Evolutionary conservation across 2,329 filamentous ascomycete genomes (phyloP).

Genomic region (Lecanoromycetidae sp.): DNA sequence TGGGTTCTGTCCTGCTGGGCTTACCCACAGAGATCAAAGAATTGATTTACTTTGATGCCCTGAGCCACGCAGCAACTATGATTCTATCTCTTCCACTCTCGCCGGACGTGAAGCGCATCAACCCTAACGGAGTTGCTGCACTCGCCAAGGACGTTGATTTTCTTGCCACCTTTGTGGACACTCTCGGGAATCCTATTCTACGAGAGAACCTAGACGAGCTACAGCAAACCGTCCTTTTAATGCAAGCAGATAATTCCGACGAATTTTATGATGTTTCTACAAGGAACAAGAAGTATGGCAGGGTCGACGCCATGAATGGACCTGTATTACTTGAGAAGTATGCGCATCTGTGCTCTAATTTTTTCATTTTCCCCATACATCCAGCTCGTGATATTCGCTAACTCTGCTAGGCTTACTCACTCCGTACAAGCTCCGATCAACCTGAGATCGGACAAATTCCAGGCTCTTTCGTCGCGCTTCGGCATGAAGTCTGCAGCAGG

Average conservation of each 20-base stretch:
- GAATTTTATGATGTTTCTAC: slow-evolving; percentile 91
- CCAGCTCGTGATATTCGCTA: not conserved
- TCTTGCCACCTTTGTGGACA: slow-evolving; percentile 73
- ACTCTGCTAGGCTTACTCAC: slow-evolving; percentile 47
- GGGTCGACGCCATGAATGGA: slow-evolving; percentile 83
- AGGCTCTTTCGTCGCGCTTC: slow-evolving; percentile 63
- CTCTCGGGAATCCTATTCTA: slow-evolving; percentile 76
- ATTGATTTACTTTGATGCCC: slow-evolving; percentile 91
- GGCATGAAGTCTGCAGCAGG: slow-evolving; percentile 40
- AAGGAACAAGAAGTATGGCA: slow-evolving; percentile 83
- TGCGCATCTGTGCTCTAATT: not conserved
- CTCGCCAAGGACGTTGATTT: slow-evolving; percentile 75
- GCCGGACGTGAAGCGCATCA: slow-evolving; percentile 70
- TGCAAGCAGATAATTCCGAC: slow-evolving; percentile 79
- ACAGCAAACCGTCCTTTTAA: slow-evolving; percentile 78
- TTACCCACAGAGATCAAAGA: slow-evolving; percentile 95
- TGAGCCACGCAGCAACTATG: slow-evolving; percentile 78
- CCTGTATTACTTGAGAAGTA: slow-evolving; percentile 80
- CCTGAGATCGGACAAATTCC: slow-evolving; percentile 48
- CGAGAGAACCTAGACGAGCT: slow-evolving; percentile 84
- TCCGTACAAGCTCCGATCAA: slow-evolving; percentile 44
- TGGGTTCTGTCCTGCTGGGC: slow-evolving; percentile 85
- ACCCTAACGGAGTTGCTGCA: slow-evolving; percentile 68
- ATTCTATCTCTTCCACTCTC: slow-evolving; percentile 49
- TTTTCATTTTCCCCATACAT: not conserved